Evolutionary conservation across 2,329 filamentous ascomycete genomes (phyloP).

Genomic region (Fusarium sp.): DNA sequence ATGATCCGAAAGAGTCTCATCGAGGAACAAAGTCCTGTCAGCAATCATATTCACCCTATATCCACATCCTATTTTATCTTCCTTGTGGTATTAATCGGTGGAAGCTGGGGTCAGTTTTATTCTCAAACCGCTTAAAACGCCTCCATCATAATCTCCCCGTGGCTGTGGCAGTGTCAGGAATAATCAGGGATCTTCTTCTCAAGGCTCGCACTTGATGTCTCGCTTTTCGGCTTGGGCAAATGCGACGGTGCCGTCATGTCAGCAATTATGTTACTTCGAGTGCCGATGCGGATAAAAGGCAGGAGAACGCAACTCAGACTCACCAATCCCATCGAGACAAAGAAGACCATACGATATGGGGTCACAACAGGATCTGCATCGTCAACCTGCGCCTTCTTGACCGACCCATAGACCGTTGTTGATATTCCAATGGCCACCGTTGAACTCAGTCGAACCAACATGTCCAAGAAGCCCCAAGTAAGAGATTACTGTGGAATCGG

Average conservation of each 20-base stretch:
- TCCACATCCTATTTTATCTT: conserved; percentile 26
- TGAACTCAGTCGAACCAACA: conserved; percentile 67
- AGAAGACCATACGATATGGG: conserved; percentile 38
- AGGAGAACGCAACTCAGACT: conserved; percentile 30
- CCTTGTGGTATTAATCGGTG: background rate
- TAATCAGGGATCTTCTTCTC: background rate
- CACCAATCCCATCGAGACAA: conserved; percentile 41
- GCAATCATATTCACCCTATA: conserved; percentile 14
- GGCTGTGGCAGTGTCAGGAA: conserved; percentile 8
- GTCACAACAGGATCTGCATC: conserved; percentile 25
- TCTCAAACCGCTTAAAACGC: background rate
- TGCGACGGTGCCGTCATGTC: conserved; percentile 26
- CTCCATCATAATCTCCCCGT: background rate
- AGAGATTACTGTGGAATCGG: conserved; percentile 73
- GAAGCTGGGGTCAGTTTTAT: background rate
- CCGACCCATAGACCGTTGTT: conserved; percentile 70
- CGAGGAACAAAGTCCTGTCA: conserved; percentile 6
- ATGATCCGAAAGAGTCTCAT: background rate
- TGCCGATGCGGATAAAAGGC: conserved; percentile 39
- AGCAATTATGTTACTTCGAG: conserved; percentile 31
- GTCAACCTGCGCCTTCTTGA: conserved; percentile 44
- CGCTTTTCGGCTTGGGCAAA: conserved; percentile 28
- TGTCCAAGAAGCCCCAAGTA: conserved; percentile 75
- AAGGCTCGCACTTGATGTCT: background rate
- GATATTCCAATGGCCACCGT: conserved; percentile 72